Evolutionary conservation across 305 asterid species (phyloP).

Genomic region (Fraxinus floribunda): DNA sequence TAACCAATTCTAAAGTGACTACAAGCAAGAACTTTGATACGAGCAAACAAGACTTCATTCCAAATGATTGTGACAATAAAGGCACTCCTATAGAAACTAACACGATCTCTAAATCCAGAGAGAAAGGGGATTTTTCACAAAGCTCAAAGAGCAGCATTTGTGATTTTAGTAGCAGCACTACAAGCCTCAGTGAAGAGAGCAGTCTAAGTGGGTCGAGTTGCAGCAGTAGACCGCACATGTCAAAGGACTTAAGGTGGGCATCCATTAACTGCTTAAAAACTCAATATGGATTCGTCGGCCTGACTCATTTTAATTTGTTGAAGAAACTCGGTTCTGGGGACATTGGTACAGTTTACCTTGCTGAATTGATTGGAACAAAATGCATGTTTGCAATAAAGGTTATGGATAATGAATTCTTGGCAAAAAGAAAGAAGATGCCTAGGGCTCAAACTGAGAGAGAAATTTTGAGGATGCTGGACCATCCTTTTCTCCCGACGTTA

Average conservation of each 20-base stretch:
- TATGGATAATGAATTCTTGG: slow-evolving; percentile 87
- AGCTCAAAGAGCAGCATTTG: slow-evolving; percentile 89
- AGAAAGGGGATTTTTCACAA: slow-evolving; percentile 70
- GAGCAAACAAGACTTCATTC: slow-evolving; percentile 27
- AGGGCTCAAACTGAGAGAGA: slow-evolving; percentile 94
- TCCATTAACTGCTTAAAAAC: slow-evolving; percentile 52
- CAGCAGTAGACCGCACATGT: slow-evolving; percentile 87
- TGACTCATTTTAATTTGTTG: slow-evolving; percentile 74
- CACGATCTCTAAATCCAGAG: slow-evolving; percentile 41
- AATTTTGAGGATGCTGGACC: slow-evolving; percentile 83
- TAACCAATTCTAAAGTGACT: slow-evolving; percentile 22
- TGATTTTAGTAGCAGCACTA: slow-evolving; percentile 77
- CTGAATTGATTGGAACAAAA: slow-evolving; percentile 66
- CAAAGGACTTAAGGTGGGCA: slow-evolving; percentile 77
- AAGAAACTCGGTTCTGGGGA: slow-evolving; percentile 93
- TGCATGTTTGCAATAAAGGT: slow-evolving; percentile 86
- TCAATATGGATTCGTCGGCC: slow-evolving; percentile 64
- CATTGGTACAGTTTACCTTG: slow-evolving; percentile 88
- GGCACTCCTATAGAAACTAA: slow-evolving; percentile 29
- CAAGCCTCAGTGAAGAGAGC: slow-evolving; percentile 65
- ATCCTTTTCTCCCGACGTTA: slow-evolving; percentile 90
- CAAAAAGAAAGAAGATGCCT: slow-evolving; percentile 64
- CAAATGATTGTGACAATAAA: slow-evolving; percentile 33
- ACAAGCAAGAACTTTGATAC: slow-evolving; percentile 21
- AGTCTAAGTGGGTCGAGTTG: slow-evolving; percentile 59